These are phyloP conservation scores for Nasturtium officinale DNA, from an alignment of 345 rosid species.

Conservation along the genomic window DNA sequence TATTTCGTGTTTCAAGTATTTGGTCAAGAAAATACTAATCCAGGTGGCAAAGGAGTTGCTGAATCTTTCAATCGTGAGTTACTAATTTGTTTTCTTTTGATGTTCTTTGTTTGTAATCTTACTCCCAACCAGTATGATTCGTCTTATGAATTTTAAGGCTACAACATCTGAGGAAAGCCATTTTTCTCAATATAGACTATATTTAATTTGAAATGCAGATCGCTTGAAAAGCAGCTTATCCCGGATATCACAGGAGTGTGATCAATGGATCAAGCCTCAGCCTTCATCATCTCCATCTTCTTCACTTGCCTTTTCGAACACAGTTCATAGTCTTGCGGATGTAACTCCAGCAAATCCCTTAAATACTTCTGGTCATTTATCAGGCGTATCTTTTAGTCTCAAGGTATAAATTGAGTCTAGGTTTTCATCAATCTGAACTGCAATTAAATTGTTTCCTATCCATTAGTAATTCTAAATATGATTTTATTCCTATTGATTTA, in stretches of 20 bases:
- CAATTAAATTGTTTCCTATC: slow-evolving; percentile 11
- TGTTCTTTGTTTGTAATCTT: slow-evolving; percentile 19
- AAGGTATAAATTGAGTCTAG: slow-evolving; percentile 58
- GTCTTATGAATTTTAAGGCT: slow-evolving; percentile 16
- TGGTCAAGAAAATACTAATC: slow-evolving; percentile 58
- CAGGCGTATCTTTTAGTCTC: slow-evolving; percentile 69
- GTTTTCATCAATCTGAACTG: slow-evolving; percentile 19
- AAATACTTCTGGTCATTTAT: slow-evolving; percentile 47
- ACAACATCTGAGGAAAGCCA: slow-evolving; percentile 23
- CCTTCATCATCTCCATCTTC: slow-evolving; percentile 52
- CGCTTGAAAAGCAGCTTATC: slow-evolving; percentile 64
- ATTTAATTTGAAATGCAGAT: slow-evolving; percentile 51
- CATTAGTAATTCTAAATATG: slow-evolving; percentile 11
- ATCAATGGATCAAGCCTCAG: slow-evolving; percentile 85
- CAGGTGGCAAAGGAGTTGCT: slow-evolving; percentile 60
- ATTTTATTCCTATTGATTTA: neutral
- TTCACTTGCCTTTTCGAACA: slow-evolving; percentile 52
- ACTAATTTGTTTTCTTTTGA: slow-evolving; percentile 15
- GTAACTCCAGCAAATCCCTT: slow-evolving; percentile 66
- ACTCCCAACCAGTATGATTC: slow-evolving; percentile 8
- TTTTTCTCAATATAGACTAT: slow-evolving; percentile 13
- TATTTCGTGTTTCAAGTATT: slow-evolving; percentile 76
- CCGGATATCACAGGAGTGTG: slow-evolving; percentile 90
- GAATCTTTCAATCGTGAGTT: slow-evolving; percentile 76
- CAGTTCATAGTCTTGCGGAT: slow-evolving; percentile 56